Evolutionary conservation across 352 stramenopile genomes (phyloP), one percentile per base, ranked within the genome.

Genomic region (Pythium grandisporangium): DNA sequence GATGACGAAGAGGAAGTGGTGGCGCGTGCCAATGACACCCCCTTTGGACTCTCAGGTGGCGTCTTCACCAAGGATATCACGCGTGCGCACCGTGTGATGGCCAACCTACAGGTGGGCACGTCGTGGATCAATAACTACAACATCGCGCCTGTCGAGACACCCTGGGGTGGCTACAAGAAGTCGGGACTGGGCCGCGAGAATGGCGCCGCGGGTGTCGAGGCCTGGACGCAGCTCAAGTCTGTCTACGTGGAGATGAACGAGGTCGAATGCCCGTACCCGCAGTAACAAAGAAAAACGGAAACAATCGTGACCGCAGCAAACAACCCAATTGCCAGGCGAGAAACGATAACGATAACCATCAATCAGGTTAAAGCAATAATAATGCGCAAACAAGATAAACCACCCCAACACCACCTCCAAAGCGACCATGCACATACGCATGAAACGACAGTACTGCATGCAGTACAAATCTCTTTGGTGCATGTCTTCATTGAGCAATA

Each of bases 171-270:
- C 8, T 84, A 72, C 53, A 97, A 97, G 67, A 61, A 85, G 33
- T 96, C 80, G 13, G 93, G 93, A 0, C 53, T 98, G 6, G 93
- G 93, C 11, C 78, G 87, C 33, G 92, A 98, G 56, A 97, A 97
- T 51, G 90, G 93, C 6, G 51, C 84, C 12, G 74, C 76, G 2
- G 79, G 77, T 14, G 58, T 93, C 30, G 57, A 92, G 11, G 84
- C 90, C 24, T 96, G 89, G 77, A 96, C 87, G 37, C 83, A 96
- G 58, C 53, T 92, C 34, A 95, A 95, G 54, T 94, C 73, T 12
- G 70, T 96, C 20, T 90, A 90, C 54, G 77, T 90, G 7, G 77
- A 87, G 51, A 90, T 90, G 77, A 75, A 81, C 50, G 52, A 61
- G 3, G 70, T 90, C 19, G 63, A 68, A 30, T 88, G 71, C 39